A percentile compares a stretch with the other conserved stretches of the same genome.
Evolutionary conservation across 1,139 yeast species (phyloP).

Genomic region (Magnusiomyces magnusii): DNA sequence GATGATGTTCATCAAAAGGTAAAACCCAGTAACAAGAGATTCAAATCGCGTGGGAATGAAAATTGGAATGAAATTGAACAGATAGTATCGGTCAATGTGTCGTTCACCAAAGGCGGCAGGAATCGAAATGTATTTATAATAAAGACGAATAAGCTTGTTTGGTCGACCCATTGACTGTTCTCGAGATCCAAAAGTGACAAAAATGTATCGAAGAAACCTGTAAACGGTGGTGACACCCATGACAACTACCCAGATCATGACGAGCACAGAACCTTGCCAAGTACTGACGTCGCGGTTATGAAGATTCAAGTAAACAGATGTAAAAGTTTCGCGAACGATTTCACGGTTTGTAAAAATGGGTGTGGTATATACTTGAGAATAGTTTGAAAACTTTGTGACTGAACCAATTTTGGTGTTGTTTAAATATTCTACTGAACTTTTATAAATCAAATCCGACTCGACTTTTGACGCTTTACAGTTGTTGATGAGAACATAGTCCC

Average conservation of each 20-base stretch:
- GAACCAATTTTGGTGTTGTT: conserved; percentile 14
- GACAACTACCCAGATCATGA: conserved; percentile 33
- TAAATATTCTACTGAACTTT: conserved; percentile 19
- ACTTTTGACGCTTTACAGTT: conserved; percentile 23
- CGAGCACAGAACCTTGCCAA: conserved; percentile 32
- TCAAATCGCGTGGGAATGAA: conserved; percentile 60
- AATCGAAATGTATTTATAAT: conserved; percentile 25
- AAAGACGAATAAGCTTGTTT: conserved; percentile 18
- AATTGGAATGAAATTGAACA: conserved; percentile 24
- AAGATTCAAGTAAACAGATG: conserved; percentile 22
- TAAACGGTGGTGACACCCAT: conserved; percentile 19
- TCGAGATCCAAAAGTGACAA: conserved; percentile 24
- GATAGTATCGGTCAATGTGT: conserved; percentile 27
- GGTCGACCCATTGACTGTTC: conserved; percentile 25
- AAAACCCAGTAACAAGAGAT: conserved; percentile 42
- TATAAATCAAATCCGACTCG: conserved; percentile 22
- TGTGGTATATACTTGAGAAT: conserved; percentile 7
- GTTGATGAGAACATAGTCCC: conserved; percentile 27
- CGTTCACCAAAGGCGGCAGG: conserved; percentile 32
- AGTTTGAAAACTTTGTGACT: conserved; percentile 13
- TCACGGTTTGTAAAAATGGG: conserved; percentile 12
- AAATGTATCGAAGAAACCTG: conserved; percentile 19
- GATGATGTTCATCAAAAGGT: conserved; percentile 41
- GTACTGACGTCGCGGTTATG: conserved; percentile 29
- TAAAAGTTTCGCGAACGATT: conserved; percentile 9